Base-by-base conservation (phyloP, 257 asterid species). In the Lycium ferocissimum region DNA sequence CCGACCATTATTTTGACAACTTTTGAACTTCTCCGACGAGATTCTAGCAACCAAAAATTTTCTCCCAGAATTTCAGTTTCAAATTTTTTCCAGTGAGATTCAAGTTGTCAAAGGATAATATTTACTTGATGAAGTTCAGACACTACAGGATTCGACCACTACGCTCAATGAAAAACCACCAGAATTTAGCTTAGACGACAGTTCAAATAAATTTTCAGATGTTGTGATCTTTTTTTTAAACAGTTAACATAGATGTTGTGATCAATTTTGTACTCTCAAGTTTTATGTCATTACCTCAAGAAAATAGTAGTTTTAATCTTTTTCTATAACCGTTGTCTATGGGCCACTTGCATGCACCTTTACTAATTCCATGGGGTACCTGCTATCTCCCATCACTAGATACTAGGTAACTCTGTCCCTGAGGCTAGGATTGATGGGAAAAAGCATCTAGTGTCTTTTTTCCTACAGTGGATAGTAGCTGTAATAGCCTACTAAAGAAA, bases 41-140 rank as follows among this genome's bases (percentile, higher is more conserved):
- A 66, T 66, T 66, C 72, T 66, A 66, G n/a, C 72, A 66, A 66
- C 72, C n/a, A 66, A 26, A 65, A 66, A 10, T 66, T 33, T 66
- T 66, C 71, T 26, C 43, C 17, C 37, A 33, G 45, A 9, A 66
- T 66, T 66, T 33, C 18, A 66, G 2, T 33, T 33, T 33, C 17
- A 65, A 65, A 11, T 5, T n/a, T 4, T 11, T 11, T 5, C n/a
- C 12, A 12, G 43, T 12, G 45, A 66, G 45, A 65, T 12, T 65
- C n/a, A 63, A 22, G 70, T 62, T 65, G 72, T 65, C 72, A 65
- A 65, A 63, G 71, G 17, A 40, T 63, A 63, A 26, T 43, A 65
- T 65, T 40, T 11, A 26, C 43, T 6, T 14, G 40, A 67, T 6
- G 75, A 67, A 15, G 11, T 67, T 67, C 12, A 67, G 22, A 67